phyloP scores from a whole-genome alignment of 2,329 filamentous ascomycete genomes.

The Arthrobotrys sphaeroides region DNA sequence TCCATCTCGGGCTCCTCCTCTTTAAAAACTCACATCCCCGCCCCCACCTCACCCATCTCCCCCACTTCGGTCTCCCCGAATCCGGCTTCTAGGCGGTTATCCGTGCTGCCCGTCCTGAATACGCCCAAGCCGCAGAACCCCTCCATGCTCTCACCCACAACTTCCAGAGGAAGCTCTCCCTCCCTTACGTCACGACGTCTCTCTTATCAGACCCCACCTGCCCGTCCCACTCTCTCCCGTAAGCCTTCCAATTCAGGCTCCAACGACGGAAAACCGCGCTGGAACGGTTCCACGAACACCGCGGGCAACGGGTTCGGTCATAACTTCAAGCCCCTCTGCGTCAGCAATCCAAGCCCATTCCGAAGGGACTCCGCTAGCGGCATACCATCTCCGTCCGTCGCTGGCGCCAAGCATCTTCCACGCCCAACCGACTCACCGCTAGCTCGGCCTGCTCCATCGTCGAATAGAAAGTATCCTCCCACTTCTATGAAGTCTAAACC shows the following conservation, averaged over 20 bases:
- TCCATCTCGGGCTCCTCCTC: conserved; percentile 63
- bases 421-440: conserved; percentile 35
- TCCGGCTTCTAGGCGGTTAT: conserved; percentile 33
- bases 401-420: conserved; percentile 21
- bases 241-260: conserved; percentile 62
- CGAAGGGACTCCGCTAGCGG: conserved; percentile 26
- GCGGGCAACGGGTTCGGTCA: conserved; percentile 73
- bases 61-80: conserved; percentile 8
- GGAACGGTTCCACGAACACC: conserved; percentile 75
- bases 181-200: conserved; percentile 34
- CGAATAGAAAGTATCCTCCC: conserved; percentile 38
- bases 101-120: conserved; percentile 51
- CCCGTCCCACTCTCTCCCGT: conserved; percentile 57
- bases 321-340: conserved; percentile 71
- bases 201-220: conserved; percentile 52
- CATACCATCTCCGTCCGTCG: conserved; percentile 7
- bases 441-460: conserved; percentile 10
- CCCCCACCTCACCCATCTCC: conserved; percentile 16
- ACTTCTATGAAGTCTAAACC: conserved; percentile 37
- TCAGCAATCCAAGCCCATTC: conserved; percentile 67
- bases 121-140: conserved; percentile 33
- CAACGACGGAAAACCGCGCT: conserved; percentile 71
- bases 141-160: conserved; percentile 39
- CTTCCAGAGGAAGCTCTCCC: conserved; percentile 41
- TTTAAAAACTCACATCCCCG: conserved; percentile 60